Evolutionary conservation across 192 early-diverging fungal species (phyloP), one percentile per base, ranked within the genome.

Genomic region (Podochytrium sp.): DNA sequence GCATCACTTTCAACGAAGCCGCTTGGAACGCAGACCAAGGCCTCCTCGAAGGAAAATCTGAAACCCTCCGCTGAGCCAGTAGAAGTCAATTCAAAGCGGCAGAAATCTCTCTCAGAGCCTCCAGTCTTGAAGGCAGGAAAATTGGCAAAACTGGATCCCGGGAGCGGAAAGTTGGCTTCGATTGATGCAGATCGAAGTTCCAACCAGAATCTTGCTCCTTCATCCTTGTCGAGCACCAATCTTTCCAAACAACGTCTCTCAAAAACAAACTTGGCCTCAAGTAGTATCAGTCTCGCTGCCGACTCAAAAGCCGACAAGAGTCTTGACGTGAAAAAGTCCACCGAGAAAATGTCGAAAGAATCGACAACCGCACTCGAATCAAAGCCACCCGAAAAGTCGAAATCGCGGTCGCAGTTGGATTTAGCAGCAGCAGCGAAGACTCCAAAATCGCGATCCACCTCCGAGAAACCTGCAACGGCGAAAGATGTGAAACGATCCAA

Each of bases 71-170:
- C 14, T 27, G 12, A 20, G 27, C 25, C 55, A n/a, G 20, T 10
- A 61, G 41, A 41, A 50, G 33, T 12, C 10, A 29, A 3, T 3
- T 23, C 4, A 43, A 65, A 49, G 47, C 12, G 63, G 14, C n/a
- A 65, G 27, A 65, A 65, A 29, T 65, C 63, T 65, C 3, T 29
- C 0, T 65, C 63, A 25, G 63, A 65, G 37, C 63, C 40, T 23
- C 63, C 63, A 47, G 29, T 16, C 0, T 41, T 29, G 33, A 65
- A 65, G 32, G 5, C 63, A 23, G 43, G 33, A 23, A 65, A 65
- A 27, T 25, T 47, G 20, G 20, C 37, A 35, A 61, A 61, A 32
- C 58, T 61, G 4, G 10, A 10, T 14, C 33, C 37, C 0, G 37
- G 16, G 7, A 23, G 29, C 5, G 25, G 27, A 27, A 65, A 65